Evolutionary conservation across 2,329 filamentous ascomycete genomes (phyloP), one percentile per base, ranked within the genome.

Genomic region (Colletotrichum sp.): DNA sequence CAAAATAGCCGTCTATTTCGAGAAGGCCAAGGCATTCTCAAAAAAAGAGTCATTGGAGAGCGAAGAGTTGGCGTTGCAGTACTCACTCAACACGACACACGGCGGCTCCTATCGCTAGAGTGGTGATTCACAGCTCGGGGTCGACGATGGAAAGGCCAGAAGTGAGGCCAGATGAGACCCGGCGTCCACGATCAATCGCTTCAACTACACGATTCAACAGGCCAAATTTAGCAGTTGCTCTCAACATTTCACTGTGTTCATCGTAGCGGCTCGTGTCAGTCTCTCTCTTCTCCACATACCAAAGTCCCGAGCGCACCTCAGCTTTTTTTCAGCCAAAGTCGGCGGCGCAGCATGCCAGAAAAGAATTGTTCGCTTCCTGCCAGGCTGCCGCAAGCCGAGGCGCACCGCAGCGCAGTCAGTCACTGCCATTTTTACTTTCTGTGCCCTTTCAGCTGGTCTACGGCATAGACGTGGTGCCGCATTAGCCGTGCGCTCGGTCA

Each of bases 401-500:
- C 44, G 44, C 44, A 49, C 44, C 9, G 9, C 36, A 39, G 15
- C 39, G 19, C 9, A n/a, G 16, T 34, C 39, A 44, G 8, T 39
- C 11, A 63, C 12, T 36, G 61, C 13, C 11, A 57, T 62, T 57
- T 68, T 57, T 6, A 27, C 27, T 34, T 32, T 11, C 55, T 32
- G 9, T 32, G 27, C 15, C 11, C 29, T n/a, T 59, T 62, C 59
- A 34, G 22, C 34, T 55, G 15, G 15, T 16, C 15, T 13, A 25
- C 59, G 59, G 59, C 36, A 19, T 69, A 15, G 22, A 16, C 22
- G 29, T 19, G 29, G n/a, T 66, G 67, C 69, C 61, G 69, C 25
- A 22, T 25, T 27, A 68, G 69, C 72, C 72, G 52, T 72, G 69
- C 62, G 72, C 72, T 68, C 69, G 44, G 57, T 68, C 63, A 68